Percentiles rank a stretch among this genome's conserved stretches.
Evolutionary conservation across 2,329 filamentous ascomycete species (phyloP).

Genomic region (Aspergillus eucalypticola): DNA sequence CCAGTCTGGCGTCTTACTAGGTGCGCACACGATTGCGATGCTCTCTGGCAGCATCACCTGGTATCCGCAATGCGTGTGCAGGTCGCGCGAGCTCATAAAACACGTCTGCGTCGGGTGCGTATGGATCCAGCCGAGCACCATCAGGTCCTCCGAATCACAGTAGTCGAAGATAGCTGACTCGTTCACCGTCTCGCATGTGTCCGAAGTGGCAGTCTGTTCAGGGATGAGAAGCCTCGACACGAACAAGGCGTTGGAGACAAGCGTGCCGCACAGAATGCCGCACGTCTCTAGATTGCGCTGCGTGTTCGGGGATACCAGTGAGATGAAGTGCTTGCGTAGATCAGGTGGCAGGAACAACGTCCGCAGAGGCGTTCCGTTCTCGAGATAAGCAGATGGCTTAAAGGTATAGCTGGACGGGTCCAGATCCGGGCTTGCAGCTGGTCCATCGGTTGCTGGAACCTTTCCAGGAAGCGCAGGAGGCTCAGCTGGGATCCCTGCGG

Average conservation of each 20-base stretch:
- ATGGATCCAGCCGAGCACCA: slow-evolving; percentile 95
- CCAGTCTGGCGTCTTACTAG: slow-evolving; percentile 71
- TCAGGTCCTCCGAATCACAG: slow-evolving; percentile 77
- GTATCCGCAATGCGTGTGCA: slow-evolving; percentile 92
- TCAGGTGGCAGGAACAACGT: slow-evolving; percentile 81
- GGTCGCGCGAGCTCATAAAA: slow-evolving; percentile 92
- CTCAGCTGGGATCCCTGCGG: slow-evolving; percentile 17
- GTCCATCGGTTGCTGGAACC: slow-evolving; percentile 15
- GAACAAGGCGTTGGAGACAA: slow-evolving; percentile 91
- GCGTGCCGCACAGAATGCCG: slow-evolving; percentile 86
- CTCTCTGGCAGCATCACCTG: slow-evolving; percentile 96
- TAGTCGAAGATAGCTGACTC: slow-evolving; percentile 84
- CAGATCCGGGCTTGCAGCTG: slow-evolving; percentile 28
- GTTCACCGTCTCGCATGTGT: slow-evolving; percentile 93
- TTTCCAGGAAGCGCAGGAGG: slow-evolving; percentile 31
- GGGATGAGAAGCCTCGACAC: slow-evolving; percentile 86
- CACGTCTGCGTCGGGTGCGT: slow-evolving; percentile 96
- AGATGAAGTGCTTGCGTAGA: slow-evolving; percentile 73
- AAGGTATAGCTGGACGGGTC: slow-evolving; percentile 68
- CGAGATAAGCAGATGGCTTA: slow-evolving; percentile 80
- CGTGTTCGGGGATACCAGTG: slow-evolving; percentile 75
- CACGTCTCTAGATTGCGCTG: slow-evolving; percentile 84
- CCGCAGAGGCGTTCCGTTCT: slow-evolving; percentile 82
- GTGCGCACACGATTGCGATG: slow-evolving; percentile 94
- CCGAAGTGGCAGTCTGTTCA: slow-evolving; percentile 82